Evolutionary conservation across 2,329 filamentous ascomycete genomes (phyloP).

Genomic region (Talaromyces sp.): DNA sequence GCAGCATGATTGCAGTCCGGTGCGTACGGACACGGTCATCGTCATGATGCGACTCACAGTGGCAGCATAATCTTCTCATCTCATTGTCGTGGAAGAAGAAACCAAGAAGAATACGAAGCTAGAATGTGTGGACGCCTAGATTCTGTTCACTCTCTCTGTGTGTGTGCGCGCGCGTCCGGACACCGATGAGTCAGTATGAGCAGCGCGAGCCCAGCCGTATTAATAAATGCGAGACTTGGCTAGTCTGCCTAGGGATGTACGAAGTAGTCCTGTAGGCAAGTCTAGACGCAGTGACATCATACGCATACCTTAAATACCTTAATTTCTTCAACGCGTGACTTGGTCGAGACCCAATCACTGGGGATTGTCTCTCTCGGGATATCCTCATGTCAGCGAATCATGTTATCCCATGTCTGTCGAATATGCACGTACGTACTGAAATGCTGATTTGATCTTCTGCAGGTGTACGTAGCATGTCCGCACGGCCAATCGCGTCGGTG

Average conservation of each 20-base stretch:
- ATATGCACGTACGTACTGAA: neutral
- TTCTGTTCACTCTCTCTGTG: no score
- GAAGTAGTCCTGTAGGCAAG: no score
- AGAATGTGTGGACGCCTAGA: neutral
- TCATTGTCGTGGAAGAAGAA: no score
- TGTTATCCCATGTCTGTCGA: neutral
- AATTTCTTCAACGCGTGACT: neutral
- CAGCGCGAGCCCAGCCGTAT: neutral
- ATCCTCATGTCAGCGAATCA: neutral
- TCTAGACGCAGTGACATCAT: constrained; percentile 5
- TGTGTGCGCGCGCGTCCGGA: neutral
- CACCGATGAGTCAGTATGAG: neutral
- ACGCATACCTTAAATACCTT: neutral
- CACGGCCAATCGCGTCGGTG: neutral
- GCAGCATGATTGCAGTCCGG: no score
- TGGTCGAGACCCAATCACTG: neutral
- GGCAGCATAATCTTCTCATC: no score
- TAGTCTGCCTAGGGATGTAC: no score
- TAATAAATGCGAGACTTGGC: neutral
- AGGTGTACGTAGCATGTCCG: neutral
- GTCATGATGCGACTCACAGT: neutral
- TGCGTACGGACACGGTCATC: neutral
- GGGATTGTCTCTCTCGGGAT: neutral
- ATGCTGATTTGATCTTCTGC: neutral
- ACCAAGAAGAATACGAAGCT: neutral